Evolutionary conservation across 2,329 filamentous ascomycete species (phyloP).

Genomic region (Penicillium frequentans): DNA sequence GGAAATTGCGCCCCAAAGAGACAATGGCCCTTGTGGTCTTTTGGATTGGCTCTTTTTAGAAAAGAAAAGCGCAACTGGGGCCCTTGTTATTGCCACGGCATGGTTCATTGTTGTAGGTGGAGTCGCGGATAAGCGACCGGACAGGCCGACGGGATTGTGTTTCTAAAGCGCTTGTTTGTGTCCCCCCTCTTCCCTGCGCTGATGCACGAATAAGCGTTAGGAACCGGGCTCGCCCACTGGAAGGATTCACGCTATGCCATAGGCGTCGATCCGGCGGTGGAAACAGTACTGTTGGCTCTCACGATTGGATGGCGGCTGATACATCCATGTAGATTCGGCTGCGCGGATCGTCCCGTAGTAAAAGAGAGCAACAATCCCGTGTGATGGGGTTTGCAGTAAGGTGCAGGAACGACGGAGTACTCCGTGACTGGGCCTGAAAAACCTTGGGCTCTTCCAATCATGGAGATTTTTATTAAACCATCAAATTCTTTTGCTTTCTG

Average conservation of each 20-base stretch:
- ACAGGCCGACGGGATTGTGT: background rate
- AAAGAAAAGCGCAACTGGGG: too few species aligned
- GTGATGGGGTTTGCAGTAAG: background rate
- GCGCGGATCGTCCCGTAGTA: slow-evolving; percentile 12
- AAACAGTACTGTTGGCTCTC: background rate
- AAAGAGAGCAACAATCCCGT: background rate
- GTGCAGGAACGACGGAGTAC: background rate
- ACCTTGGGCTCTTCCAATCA: background rate
- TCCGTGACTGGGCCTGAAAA: background rate
- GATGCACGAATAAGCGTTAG: background rate
- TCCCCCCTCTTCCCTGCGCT: background rate
- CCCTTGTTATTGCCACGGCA: background rate
- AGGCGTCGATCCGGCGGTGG: background rate
- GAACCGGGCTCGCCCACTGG: background rate
- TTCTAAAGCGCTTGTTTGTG: background rate
- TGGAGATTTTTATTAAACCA: background rate
- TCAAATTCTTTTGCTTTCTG: background rate
- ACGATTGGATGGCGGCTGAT: background rate
- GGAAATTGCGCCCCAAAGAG: background rate
- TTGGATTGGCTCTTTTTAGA: background rate
- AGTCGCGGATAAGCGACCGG: background rate
- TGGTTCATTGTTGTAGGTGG: background rate
- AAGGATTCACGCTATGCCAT: slow-evolving; percentile 1
- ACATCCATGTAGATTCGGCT: slow-evolving; percentile 1
- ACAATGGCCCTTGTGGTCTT: background rate